Evolutionary conservation across 140 eudicot species (phyloP), one percentile per base, ranked within the genome.

Genomic region (Erigeron philadelphicus): DNA sequence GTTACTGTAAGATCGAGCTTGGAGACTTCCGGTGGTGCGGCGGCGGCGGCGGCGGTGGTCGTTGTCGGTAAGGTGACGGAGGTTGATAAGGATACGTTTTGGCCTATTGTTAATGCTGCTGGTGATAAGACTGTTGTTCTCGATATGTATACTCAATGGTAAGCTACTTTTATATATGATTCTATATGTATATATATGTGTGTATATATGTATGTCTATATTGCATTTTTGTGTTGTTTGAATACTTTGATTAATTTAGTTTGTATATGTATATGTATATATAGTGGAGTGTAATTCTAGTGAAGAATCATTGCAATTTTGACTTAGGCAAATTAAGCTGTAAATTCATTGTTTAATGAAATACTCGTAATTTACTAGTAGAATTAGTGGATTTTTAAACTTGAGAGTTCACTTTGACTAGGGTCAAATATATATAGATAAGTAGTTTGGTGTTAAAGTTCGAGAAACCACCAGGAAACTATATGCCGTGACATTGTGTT

Each of bases 61-160:
- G 85, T 71, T 61, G 83, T 85, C 7, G 97, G 98, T 13, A 63
- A 70, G 69, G 98, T 88, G 52, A 92, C 98, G 9, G 89, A 84
- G 70, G 98, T 92, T 10, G 56, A 56, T 47, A 76, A 84, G 82
- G 96, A 88, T 25, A 92, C 95, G 18, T 92, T 92, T 55, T 92
- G 98, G 98, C 98, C 96, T 0, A 81, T 92, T 59, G 98, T 88
- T 60, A 74, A 88, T 19, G 88, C 85, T 17, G 98, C 96, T 56
- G 96, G 84, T 7, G 92, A 82, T 59, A 88, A 88, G 84, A 50
- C 86, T 45, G 92, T 92, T 35, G 92, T 92, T 67, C 80, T 92
- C 38, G 95, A 92, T 70, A 92, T 92, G 96, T 92, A 84, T 81
- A 88, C 98, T 55, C 96, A 92, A 52, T 88, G 98, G 98, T 88